A percentile compares a stretch with the other conserved stretches of the same genome.
These are phyloP conservation scores for Fusarium proliferatum DNA, from an alignment of 2,329 filamentous ascomycete genomes.

Conservation along the genomic window DNA sequence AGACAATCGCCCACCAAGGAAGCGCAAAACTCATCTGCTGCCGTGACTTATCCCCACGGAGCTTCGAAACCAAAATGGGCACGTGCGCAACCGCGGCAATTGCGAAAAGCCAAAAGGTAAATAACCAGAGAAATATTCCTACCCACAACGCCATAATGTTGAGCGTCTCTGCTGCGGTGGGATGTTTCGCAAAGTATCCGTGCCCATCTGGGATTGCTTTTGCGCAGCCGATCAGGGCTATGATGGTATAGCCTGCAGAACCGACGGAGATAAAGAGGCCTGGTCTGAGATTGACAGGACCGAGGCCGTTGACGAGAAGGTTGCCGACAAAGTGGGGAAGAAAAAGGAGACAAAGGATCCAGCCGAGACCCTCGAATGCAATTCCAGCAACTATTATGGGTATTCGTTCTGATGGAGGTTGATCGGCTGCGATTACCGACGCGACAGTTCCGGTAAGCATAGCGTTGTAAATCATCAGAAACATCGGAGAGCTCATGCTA, in stretches of 20 bases:
- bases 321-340: neutral
- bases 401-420: neutral
- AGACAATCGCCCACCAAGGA: constrained; percentile 16
- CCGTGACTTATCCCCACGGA: neutral
- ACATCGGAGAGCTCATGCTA: constrained; percentile 15
- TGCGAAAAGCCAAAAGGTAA: constrained; percentile 5
- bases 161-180: neutral
- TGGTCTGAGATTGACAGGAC: neutral
- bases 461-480: constrained; percentile 5
- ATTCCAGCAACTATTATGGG: neutral
- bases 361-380: neutral
- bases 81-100: neutral
- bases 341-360: neutral
- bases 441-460: neutral
- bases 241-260: constrained; percentile 7
- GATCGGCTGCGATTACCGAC: neutral
- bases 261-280: neutral
- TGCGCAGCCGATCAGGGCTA: constrained; percentile 3
- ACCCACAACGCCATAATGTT: constrained; percentile 7
- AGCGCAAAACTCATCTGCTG: neutral
- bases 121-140: constrained; percentile 4
- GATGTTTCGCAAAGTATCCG: constrained; percentile 3
- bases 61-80: neutral
- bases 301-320: neutral
- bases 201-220: neutral